Evolutionary conservation across 2,329 filamentous ascomycete genomes (phyloP).

Genomic region (Thelonectria rubi): DNA sequence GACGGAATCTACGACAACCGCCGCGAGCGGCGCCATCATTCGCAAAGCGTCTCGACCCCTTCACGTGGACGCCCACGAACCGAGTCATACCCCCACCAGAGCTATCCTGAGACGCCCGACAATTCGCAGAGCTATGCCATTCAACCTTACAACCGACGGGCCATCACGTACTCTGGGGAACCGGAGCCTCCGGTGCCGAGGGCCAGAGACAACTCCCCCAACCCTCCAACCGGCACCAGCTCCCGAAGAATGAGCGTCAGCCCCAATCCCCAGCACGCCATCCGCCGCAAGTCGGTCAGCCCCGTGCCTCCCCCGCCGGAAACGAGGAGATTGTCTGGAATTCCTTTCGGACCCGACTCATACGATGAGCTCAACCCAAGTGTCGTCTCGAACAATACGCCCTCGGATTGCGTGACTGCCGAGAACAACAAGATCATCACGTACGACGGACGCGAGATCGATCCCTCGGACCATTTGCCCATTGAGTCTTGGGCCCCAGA

Average conservation of each 20-base stretch:
- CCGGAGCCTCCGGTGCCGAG: constrained; percentile 39
- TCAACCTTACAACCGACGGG: constrained; percentile 56
- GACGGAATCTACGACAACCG: constrained; percentile 67
- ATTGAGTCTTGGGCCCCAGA: constrained; percentile 82
- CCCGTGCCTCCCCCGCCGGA: constrained; percentile 66
- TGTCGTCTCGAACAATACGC: constrained; percentile 52
- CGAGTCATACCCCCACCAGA: constrained; percentile 39
- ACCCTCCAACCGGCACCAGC: constrained; percentile 49
- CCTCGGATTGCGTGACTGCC: constrained; percentile 53
- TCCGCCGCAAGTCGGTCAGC: constrained; percentile 78
- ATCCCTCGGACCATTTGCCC: constrained; percentile 82
- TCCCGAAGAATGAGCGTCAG: constrained; percentile 41
- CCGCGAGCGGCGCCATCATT: constrained; percentile 57
- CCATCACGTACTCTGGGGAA: constrained; percentile 51
- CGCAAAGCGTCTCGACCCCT: constrained; percentile 51
- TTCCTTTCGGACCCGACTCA: constrained; percentile 79
- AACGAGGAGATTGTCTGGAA: constrained; percentile 63
- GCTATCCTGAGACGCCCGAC: constrained; percentile 35
- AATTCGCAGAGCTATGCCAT: constrained; percentile 48
- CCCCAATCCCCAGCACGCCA: constrained; percentile 60
- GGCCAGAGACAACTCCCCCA: constrained; percentile 51
- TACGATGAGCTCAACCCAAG: constrained; percentile 77
- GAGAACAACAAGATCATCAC: constrained; percentile 75
- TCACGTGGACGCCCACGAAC: constrained; percentile 51
- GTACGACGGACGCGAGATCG: constrained; percentile 78